These are phyloP conservation scores for Aspergillus kassunensis DNA, from an alignment of 495 filamentous ascomycete species.

Conservation along the genomic window DNA sequence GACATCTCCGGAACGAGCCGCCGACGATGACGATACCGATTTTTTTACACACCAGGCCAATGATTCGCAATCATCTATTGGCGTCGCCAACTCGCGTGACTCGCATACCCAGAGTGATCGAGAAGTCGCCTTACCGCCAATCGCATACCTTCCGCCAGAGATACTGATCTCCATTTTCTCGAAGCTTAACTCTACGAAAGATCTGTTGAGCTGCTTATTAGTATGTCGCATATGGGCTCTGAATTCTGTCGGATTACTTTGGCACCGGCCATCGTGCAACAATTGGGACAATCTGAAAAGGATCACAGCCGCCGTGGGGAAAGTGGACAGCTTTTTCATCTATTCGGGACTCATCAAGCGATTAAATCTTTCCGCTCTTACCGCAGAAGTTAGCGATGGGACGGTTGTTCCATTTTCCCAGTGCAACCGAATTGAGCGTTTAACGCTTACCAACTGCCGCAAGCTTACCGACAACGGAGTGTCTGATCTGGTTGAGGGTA, in stretches of 20 bases:
- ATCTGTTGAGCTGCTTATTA: constrained; percentile 84
- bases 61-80: constrained; percentile 87
- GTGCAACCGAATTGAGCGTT: constrained; percentile 88
- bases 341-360: constrained; percentile 87
- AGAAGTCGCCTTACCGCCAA: constrained; percentile 59
- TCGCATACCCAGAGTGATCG: constrained; percentile 56
- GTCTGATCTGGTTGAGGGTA: constrained; percentile 72
- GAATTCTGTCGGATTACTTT: constrained; percentile 88
- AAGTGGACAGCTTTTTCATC: constrained; percentile 67
- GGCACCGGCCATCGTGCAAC: constrained; percentile 89
- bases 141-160: constrained; percentile 85
- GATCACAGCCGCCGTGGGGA: constrained; percentile 71
- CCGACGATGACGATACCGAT: constrained; percentile 91
- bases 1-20: constrained; percentile 76
- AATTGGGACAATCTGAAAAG: constrained; percentile 73
- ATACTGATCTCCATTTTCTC: constrained; percentile 90
- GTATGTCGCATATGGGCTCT: constrained; percentile 89
- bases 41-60: constrained; percentile 81
- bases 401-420: constrained; percentile 74
- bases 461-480: constrained; percentile 81
- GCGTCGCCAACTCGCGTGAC: constrained; percentile 70
- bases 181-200: constrained; percentile 67
- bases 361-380: constrained; percentile 80
- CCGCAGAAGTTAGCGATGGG: constrained; percentile 77
- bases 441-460: constrained; percentile 89